phyloP scores from a whole-genome alignment of 768 basidiomycete species.

The Strobilomyces dryophilus region DNA sequence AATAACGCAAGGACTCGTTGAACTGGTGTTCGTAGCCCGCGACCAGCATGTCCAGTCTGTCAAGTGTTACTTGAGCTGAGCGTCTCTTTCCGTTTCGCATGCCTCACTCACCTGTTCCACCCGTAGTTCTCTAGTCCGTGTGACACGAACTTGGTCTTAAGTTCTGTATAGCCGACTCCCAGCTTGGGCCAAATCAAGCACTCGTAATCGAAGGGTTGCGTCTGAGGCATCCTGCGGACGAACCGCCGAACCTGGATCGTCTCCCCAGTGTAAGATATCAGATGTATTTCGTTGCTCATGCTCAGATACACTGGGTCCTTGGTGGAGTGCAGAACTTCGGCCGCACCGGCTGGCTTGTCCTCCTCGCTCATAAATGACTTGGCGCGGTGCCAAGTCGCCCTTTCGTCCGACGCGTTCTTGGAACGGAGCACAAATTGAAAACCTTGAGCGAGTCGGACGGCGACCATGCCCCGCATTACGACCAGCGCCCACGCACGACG shows the following conservation, averaged over 20 bases:
- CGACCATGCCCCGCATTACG: slow-evolving; percentile 92
- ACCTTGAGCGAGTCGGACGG: slow-evolving; percentile 86
- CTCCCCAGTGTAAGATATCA: slow-evolving; percentile 88
- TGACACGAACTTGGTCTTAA: slow-evolving; percentile 67
- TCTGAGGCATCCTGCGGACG: slow-evolving; percentile 66
- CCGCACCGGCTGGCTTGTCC: slow-evolving; percentile 57
- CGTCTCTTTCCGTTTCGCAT: not conserved
- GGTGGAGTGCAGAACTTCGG: slow-evolving; percentile 58
- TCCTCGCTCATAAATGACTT: slow-evolving; percentile 60
- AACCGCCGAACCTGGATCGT: slow-evolving; percentile 85
- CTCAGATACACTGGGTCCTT: slow-evolving; percentile 82
- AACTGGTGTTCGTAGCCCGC: slow-evolving; percentile 79
- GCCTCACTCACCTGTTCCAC: slow-evolving; percentile 67
- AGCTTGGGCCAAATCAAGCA: slow-evolving; percentile 94
- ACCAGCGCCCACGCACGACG: slow-evolving; percentile 70
- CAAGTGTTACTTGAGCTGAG: not conserved
- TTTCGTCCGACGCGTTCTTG: slow-evolving; percentile 29
- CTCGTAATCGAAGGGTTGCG: slow-evolving; percentile 68
- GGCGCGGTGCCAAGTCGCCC: slow-evolving; percentile 39
- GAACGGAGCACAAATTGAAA: slow-evolving; percentile 85
- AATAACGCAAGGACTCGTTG: slow-evolving; percentile 81
- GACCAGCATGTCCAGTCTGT: slow-evolving; percentile 79
- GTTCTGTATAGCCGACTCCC: slow-evolving; percentile 81
- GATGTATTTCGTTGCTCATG: slow-evolving; percentile 94
- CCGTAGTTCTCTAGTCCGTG: slow-evolving; percentile 81